Evolutionary conservation across 2,329 filamentous ascomycete species (phyloP), one percentile per base, ranked within the genome.

Genomic region (Penicillium capsulatum): DNA sequence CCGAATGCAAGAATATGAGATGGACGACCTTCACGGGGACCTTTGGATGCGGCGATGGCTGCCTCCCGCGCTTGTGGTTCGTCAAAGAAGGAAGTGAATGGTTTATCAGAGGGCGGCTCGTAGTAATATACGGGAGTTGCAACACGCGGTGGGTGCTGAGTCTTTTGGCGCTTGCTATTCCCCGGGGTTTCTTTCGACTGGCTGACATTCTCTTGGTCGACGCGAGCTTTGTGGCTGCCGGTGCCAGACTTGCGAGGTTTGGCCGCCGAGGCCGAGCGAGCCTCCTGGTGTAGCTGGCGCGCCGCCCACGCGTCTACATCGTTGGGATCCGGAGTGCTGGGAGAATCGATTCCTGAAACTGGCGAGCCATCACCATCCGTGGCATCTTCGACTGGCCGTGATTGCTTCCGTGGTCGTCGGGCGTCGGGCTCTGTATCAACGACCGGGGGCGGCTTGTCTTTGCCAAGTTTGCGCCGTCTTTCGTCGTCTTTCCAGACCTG

Each of bases 401-500:
- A 48, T 24, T 34, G 45, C 32, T 51, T 54, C 19, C 40, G 44
- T 15, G 44, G 22, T 13, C 38, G 41, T 30, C 34, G 65, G 37
- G 70, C 14, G 11, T 50, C 41, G 3, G 37, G 9, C 17, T 51
- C 52, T 1, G 35, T 17, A 7, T 56, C 50, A 3, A 37, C 24
- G 15, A 20, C 20, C 6, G 27, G 20, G 7, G 36, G 15, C 11
- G 53, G 36, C 33, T 81, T 81, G 44, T 91, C 87, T 56, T 82
- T 86, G 55, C 88, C 84, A 2, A 80, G 68, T 64, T 88, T 88
- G 44, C 86, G 74, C 30, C 84, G 79, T 69, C 90, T 94, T 64
- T 98, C 92, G 60, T 94, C 87, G 45, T 90, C 77, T 47, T 83
- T 89, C 90, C 90, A 97, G 38, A 79, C 73, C 35, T 81, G 79